Conservation (phyloP, 345 rosid genomes). For the Draba incana region DNA sequence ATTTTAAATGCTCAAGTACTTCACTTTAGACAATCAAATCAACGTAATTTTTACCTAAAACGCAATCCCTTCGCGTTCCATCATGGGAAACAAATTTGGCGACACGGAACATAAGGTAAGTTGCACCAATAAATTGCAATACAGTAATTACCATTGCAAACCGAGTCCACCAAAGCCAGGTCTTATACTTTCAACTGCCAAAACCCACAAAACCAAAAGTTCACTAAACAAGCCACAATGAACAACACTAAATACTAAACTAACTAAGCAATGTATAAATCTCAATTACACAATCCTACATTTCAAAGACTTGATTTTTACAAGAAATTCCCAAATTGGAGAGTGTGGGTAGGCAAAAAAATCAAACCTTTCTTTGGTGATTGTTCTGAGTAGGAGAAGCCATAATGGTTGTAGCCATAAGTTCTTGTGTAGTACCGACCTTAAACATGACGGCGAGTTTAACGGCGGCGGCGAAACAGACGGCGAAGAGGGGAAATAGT, state of each 20-base stretch:
- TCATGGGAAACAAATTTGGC: constrained; percentile 51
- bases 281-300: neutral
- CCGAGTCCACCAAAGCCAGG: constrained; percentile 87
- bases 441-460: constrained; percentile 59
- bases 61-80: constrained; percentile 51
- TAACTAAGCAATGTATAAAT: neutral
- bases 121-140: constrained; percentile 65
- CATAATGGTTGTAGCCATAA: constrained; percentile 62
- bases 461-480: constrained; percentile 55
- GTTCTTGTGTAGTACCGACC: constrained; percentile 66
- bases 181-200: constrained; percentile 70
- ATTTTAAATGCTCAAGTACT: constrained; percentile 2
- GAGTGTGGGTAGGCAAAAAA: neutral
- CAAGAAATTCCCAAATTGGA: too few species aligned
- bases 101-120: constrained; percentile 60
- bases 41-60: constrained; percentile 52
- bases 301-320: too few species aligned
- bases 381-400: constrained; percentile 57
- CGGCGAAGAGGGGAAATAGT: constrained; percentile 45
- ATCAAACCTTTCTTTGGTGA: constrained; percentile 57
- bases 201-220: neutral
- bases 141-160: constrained; percentile 59
- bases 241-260: too few species aligned
- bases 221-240: neutral
- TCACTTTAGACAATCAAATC: constrained; percentile 12